Percentiles rank a stretch among this genome's conserved stretches.
phyloP scores from a whole-genome alignment of 2,329 filamentous ascomycete genomes.

The Apiospora malaysiana region DNA sequence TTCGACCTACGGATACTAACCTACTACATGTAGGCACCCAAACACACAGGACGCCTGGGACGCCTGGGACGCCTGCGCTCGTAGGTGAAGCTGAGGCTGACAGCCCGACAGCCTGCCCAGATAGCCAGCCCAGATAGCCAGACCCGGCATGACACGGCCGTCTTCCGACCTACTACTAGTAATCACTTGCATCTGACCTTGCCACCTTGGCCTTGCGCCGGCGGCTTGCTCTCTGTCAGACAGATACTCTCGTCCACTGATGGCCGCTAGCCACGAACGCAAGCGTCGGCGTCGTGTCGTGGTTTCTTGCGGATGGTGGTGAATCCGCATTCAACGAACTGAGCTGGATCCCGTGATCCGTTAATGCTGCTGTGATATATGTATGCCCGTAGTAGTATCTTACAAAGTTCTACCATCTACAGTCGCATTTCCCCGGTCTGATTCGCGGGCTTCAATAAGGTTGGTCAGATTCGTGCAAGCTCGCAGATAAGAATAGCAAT shows the following conservation, averaged over 20 bases:
- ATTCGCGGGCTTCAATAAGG: background rate
- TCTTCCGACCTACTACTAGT: background rate
- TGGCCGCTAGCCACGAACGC: background rate
- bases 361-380: background rate
- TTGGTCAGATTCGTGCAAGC: background rate
- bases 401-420: background rate
- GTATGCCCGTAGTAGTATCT: background rate
- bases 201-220: background rate
- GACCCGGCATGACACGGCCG: background rate
- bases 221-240: background rate
- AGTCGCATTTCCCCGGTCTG: background rate
- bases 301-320: background rate
- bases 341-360: background rate
- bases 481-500: conserved; percentile 11
- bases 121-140: background rate
- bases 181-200: background rate
- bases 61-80: background rate
- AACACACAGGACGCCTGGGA: too few relatives aligned
- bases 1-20: too few relatives aligned
- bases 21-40: too few relatives aligned
- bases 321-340: background rate
- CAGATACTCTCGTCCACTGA: background rate
- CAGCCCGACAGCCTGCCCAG: background rate
- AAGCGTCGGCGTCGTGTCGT: background rate
- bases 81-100: background rate